These are phyloP conservation scores for Paraphaeosphaeria minitans DNA, from an alignment of 2,329 filamentous ascomycete genomes.

Conservation along the genomic window DNA sequence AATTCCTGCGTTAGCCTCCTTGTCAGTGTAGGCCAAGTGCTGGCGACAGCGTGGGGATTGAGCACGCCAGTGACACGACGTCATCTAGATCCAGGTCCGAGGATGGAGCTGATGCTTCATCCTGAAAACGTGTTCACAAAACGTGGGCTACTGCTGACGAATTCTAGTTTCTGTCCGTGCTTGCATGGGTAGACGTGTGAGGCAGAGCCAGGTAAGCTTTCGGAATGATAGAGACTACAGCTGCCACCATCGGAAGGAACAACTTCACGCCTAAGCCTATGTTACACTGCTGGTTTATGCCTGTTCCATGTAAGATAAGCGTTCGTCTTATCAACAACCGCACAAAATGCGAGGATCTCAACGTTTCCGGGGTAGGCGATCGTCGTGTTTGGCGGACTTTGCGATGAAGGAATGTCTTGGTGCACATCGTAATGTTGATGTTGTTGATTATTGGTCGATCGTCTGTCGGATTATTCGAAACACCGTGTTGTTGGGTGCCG, in stretches of 20 bases:
- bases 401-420: not conserved
- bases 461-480: slow-evolving; percentile 6
- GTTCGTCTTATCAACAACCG: not conserved
- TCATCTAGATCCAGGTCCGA: not conserved
- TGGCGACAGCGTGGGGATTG: not conserved
- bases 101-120: not conserved
- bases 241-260: not conserved
- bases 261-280: not conserved
- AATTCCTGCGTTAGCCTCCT: not conserved
- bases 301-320: not conserved
- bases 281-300: not conserved
- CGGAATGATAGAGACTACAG: slow-evolving; percentile 4
- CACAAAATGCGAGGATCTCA: not conserved
- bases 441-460: not conserved
- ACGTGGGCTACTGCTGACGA: not conserved
- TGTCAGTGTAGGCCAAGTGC: not conserved
- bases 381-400: not conserved
- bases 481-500: slow-evolving; percentile 6
- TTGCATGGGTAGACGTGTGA: not conserved
- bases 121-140: not conserved
- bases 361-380: not conserved
- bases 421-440: not conserved
- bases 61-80: slow-evolving; percentile 5
- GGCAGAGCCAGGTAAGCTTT: slow-evolving; percentile 5
- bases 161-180: not conserved